phyloP scores from a whole-genome alignment of 2,329 filamentous ascomycete species.

The Alternaria ventricosa region DNA sequence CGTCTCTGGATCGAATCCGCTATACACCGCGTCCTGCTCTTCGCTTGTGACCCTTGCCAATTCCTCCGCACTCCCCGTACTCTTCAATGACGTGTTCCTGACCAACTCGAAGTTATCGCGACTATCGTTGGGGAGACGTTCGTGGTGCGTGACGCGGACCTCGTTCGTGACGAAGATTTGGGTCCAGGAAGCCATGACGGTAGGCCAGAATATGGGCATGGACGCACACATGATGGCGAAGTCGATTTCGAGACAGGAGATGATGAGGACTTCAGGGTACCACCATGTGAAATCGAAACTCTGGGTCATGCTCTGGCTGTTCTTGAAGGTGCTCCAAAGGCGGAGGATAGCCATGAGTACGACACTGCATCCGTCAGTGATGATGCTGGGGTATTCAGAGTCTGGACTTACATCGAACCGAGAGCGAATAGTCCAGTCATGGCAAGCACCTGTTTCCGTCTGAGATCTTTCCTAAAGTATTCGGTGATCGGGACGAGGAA shows the following conservation, averaged over 20 bases:
- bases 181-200: constrained; percentile 32
- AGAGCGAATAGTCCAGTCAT: constrained; percentile 35
- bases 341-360: constrained; percentile 39
- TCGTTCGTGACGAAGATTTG: constrained; percentile 46
- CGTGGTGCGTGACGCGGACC: constrained; percentile 37
- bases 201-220: constrained; percentile 48
- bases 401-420: constrained; percentile 30
- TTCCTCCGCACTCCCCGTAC: constrained; percentile 27
- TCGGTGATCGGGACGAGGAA: constrained; percentile 37
- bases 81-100: constrained; percentile 25
- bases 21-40: constrained; percentile 15
- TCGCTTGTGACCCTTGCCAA: constrained; percentile 21
- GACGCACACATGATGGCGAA: constrained; percentile 47
- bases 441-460: constrained; percentile 32
- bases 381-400: not conserved
- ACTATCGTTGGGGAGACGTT: constrained; percentile 17
- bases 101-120: constrained; percentile 27
- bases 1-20: constrained; percentile 16
- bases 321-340: constrained; percentile 34
- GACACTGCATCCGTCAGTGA: constrained; percentile 24
- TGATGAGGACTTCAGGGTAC: constrained; percentile 36
- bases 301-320: constrained; percentile 11
- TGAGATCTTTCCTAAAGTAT: constrained; percentile 29
- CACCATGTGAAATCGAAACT: constrained; percentile 43
- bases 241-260: constrained; percentile 43